Conservation (phyloP, 202 grass and related monocot species). For the Eragrostis tef region DNA sequence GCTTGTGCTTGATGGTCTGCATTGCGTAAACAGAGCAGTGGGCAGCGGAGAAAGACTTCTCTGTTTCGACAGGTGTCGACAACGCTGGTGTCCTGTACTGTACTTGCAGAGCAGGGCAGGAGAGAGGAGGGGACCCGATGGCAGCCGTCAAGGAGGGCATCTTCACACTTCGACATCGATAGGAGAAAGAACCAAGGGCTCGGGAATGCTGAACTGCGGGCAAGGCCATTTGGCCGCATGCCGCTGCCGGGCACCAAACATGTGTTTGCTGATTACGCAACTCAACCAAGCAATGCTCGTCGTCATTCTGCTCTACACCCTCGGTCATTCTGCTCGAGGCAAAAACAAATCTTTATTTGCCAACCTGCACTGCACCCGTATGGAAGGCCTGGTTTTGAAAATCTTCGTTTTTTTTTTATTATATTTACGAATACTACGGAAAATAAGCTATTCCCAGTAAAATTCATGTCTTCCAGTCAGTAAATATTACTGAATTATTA, state of each 20-base stretch:
- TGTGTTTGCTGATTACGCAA: conserved; percentile 13
- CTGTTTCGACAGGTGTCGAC: no score
- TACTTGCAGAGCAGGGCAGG: neutral
- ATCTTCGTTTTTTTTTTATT: no score
- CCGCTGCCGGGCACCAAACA: neutral
- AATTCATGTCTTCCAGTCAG: neutral
- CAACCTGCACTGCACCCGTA: neutral
- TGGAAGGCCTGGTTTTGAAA: neutral
- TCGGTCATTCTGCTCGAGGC: no score
- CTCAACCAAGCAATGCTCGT: neutral
- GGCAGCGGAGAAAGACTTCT: no score
- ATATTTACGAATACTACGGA: no score
- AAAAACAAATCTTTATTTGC: neutral
- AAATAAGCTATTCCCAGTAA: no score
- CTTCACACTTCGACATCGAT: no score
- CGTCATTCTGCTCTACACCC: neutral
- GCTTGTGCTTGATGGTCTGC: no score
- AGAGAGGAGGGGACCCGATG: no score
- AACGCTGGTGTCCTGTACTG: neutral
- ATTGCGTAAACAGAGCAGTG: no score
- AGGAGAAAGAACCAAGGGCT: neutral
- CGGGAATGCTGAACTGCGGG: neutral
- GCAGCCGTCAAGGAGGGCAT: no score
- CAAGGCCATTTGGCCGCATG: conserved; percentile 9
- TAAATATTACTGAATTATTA: no score